Evolutionary conservation across 148 eudicot genomes (phyloP).

Genomic region (Rhododendron kiyosumense): DNA sequence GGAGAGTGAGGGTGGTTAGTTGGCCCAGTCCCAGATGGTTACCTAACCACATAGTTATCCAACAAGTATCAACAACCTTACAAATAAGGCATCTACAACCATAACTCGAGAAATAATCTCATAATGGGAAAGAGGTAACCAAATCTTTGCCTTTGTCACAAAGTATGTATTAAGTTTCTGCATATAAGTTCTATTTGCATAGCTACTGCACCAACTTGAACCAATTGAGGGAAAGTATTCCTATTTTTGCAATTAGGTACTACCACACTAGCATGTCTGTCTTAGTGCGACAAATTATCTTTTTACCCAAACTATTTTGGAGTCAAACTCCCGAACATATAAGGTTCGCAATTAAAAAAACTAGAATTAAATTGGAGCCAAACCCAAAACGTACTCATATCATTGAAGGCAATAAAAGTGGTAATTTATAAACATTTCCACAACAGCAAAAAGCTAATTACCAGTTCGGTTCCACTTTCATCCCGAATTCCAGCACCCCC

Average conservation of each 20-base stretch:
- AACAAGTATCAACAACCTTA: too few relatives aligned
- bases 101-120: neutral
- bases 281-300: neutral
- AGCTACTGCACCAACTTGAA: neutral
- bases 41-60: neutral
- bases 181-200: neutral
- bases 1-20: neutral
- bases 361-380: neutral
- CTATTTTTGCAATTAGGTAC: neutral
- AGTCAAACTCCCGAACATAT: neutral
- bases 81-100: neutral
- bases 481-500: slow-evolving; percentile 34
- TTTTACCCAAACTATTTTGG: neutral
- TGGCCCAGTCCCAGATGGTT: neutral
- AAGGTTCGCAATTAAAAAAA: neutral
- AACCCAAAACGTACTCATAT: neutral
- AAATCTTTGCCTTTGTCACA: neutral
- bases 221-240: neutral
- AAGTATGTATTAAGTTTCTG: neutral
- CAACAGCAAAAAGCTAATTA: neutral
- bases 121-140: neutral
- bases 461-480: slow-evolving; percentile 24
- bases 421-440: neutral
- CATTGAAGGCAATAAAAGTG: neutral
- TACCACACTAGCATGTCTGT: neutral